phyloP scores from a whole-genome alignment of 176 grass and related monocot species.

The Avena atlantica region DNA sequence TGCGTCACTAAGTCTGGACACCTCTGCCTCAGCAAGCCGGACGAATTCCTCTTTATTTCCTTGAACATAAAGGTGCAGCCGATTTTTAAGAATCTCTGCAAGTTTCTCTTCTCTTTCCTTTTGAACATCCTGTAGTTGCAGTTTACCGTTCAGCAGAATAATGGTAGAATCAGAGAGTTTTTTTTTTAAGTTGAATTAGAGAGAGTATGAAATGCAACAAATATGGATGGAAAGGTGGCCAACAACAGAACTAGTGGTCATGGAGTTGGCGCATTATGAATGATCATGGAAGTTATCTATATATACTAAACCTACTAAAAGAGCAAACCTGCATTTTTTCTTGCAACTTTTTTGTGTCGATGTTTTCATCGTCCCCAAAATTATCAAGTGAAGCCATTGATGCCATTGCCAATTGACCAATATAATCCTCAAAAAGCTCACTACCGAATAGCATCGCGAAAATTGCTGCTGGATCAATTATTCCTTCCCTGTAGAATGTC shows the following conservation, averaged over 20 bases:
- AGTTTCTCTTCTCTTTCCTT: conserved; percentile 96
- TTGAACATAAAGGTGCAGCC: conserved; percentile 81
- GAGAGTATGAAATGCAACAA: conserved; percentile 46
- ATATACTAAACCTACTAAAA: conserved; percentile 23
- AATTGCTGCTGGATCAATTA: conserved; percentile 97
- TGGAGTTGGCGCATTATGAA: conserved; percentile 6
- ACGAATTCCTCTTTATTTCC: conserved; percentile 81
- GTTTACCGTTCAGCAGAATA: conserved; percentile 22
- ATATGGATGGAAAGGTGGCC: conserved; percentile 13
- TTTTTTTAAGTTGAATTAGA: not conserved
- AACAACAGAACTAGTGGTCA: conserved; percentile 16
- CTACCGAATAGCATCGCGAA: conserved; percentile 98
- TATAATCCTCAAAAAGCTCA: conserved; percentile 96
- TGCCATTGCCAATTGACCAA: conserved; percentile 96
- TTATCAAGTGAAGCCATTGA: conserved; percentile 96
- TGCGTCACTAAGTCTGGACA: conserved; percentile 87
- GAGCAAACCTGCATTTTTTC: conserved; percentile 85
- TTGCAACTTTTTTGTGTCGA: conserved; percentile 75
- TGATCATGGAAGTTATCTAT: conserved; percentile 19
- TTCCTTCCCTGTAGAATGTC: conserved; percentile 70
- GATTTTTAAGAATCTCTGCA: conserved; percentile 76
- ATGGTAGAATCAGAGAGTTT: not conserved
- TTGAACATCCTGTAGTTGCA: conserved; percentile 77
- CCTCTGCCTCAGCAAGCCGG: conserved; percentile 74
- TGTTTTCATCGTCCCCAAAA: conserved; percentile 74